Evolutionary conservation across 352 stramenopile species (phyloP).

Genomic region (Phytophthora quininea): DNA sequence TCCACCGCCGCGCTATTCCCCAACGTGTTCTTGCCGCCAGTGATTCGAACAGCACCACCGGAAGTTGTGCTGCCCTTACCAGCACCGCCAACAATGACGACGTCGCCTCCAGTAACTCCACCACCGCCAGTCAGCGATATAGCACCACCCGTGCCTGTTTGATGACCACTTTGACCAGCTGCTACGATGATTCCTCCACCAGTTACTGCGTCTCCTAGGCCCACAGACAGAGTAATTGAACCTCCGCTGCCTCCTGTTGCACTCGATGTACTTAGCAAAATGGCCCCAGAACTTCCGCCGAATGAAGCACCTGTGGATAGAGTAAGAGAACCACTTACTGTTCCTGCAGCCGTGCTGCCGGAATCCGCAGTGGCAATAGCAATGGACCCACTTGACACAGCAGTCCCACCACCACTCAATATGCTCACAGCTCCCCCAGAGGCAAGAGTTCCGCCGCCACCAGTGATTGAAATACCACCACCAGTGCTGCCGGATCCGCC

Average conservation of each 20-base stretch:
- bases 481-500: slow-evolving; percentile 41
- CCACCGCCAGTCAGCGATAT: slow-evolving; percentile 21
- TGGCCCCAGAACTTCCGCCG: slow-evolving; percentile 32
- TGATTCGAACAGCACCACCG: slow-evolving; percentile 30
- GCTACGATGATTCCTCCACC: slow-evolving; percentile 24
- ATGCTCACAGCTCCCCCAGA: slow-evolving; percentile 24
- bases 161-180: slow-evolving; percentile 29
- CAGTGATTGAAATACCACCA: slow-evolving; percentile 14
- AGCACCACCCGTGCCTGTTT: slow-evolving; percentile 20
- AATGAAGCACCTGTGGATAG: slow-evolving; percentile 31
- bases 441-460: slow-evolving; percentile 7
- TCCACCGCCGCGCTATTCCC: slow-evolving; percentile 40
- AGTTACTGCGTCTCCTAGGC: slow-evolving; percentile 10
- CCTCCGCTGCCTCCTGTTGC: slow-evolving; percentile 27
- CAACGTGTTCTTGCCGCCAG: slow-evolving; percentile 26
- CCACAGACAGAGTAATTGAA: slow-evolving; percentile 30
- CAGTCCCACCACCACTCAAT: slow-evolving; percentile 13
- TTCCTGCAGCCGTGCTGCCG: slow-evolving; percentile 1
- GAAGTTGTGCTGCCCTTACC: slow-evolving; percentile 11
- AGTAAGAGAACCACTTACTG: slow-evolving; percentile 30
- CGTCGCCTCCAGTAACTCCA: slow-evolving; percentile 31
- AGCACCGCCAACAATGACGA: slow-evolving; percentile 38
- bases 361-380: slow-evolving; percentile 27
- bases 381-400: slow-evolving; percentile 30
- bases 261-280: slow-evolving; percentile 29